Evolutionary conservation across 352 stramenopile genomes (phyloP).

Genomic region (Blastocystis sp.): DNA sequence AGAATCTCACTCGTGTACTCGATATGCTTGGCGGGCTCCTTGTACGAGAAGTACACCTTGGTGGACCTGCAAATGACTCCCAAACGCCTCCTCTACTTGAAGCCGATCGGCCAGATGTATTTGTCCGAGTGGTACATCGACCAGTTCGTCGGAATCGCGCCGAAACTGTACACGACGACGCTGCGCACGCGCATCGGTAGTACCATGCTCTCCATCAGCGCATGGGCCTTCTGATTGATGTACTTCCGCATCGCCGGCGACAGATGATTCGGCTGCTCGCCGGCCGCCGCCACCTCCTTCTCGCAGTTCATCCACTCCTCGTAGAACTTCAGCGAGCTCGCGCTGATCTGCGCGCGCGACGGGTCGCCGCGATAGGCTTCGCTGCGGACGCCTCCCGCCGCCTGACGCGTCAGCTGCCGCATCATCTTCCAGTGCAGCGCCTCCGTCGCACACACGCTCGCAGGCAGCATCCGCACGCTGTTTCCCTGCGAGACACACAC

Average conservation of each 20-base stretch:
- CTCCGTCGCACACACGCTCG: not conserved
- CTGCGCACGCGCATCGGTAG: conserved; percentile 30
- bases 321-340: not conserved
- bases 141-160: not conserved
- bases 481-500: not conserved
- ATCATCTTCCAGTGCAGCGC: not conserved
- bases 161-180: not conserved
- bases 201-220: not conserved
- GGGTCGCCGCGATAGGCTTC: not conserved
- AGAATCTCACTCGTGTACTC: conserved; percentile 52
- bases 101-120: conserved; percentile 54
- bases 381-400: not conserved
- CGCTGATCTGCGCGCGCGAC: not conserved
- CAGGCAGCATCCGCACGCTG: not conserved
- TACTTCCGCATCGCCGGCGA: not conserved
- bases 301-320: not conserved
- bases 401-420: no score
- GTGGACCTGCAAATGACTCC: not conserved
- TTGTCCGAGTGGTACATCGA: conserved; percentile 23
- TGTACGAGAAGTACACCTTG: conserved; percentile 33
- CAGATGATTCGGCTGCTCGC: not conserved
- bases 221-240: not conserved
- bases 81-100: not conserved
- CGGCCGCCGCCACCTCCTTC: not conserved
- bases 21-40: not conserved